Evolutionary conservation across 179 eudicot genomes (phyloP), one percentile per base, ranked within the genome.

Genomic region (Patellifolia procumbens): DNA sequence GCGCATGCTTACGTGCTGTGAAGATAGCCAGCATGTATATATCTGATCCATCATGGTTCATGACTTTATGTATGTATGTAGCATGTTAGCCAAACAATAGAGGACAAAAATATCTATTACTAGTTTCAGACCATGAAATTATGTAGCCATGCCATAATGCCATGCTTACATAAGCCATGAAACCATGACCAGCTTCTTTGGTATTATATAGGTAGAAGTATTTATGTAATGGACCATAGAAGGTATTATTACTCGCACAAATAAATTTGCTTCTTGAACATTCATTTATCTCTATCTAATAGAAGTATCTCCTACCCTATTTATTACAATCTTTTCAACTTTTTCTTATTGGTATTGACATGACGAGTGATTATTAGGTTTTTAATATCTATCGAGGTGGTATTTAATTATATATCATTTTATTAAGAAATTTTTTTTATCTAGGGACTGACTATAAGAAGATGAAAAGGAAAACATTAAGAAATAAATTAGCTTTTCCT

Each of bases 151-250:
- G 24, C n/a, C n/a, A n/a, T 17, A 63, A 6, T 34, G 68, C 45
- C 68, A 63, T 63, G 68, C 17, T 63, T 29, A n/a, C 68, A 19
- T 63, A 63, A 63, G 45, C 45, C 68, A 63, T 63, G 28, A 32
- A 34, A 32, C 15, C 67, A 62, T 17, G 19, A 29, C 17, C 16
- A 61, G 31, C 66, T 61, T 61, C n/a, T 19, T 63, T 32, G 43
- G 13, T 31, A 29, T 31, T 9, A 17, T 62, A 62, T 15, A 42
- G 32, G 28, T 22, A 55, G 43, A 32, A 3, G 8, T 19, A 56
- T 56, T 28, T 26, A 1, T n/a, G n/a, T 20, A 51, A 51, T 51
- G 56, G 4, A 19, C 56, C 56, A 3, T 51, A 1, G 5, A 51
- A 9, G 13, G n/a, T n/a, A n/a, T n/a, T n/a, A n/a, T n/a, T n/a